Conservation (phyloP, 805 yeast genomes). For the Suhomyces prunicola region DNA sequence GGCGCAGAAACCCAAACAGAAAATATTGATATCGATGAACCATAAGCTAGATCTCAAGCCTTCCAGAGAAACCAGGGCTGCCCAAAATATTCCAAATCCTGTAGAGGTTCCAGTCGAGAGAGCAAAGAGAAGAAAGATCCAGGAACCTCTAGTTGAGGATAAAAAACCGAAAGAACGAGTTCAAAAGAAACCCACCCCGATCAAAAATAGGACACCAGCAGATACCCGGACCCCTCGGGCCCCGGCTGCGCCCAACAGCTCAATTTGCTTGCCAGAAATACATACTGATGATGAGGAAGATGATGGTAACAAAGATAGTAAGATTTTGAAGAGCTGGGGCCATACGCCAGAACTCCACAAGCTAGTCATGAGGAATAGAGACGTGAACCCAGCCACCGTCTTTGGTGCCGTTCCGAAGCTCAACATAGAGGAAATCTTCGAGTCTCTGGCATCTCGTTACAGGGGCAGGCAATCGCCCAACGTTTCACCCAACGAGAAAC, state of each 20-base stretch:
- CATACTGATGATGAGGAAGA: slow-evolving; percentile 40
- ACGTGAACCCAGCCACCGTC: slow-evolving; percentile 60
- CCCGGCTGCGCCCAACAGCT: slow-evolving; percentile 14
- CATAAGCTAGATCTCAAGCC: slow-evolving; percentile 14
- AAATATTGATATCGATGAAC: slow-evolving; percentile 22
- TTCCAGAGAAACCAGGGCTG: neutral
- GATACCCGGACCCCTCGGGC: slow-evolving; percentile 6
- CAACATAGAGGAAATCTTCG: slow-evolving; percentile 67
- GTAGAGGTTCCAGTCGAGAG: neutral
- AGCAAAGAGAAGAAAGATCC: neutral
- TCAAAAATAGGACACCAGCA: neutral
- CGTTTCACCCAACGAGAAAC: slow-evolving; percentile 34
- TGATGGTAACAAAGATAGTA: slow-evolving; percentile 14
- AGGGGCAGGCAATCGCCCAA: slow-evolving; percentile 53
- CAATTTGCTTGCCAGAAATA: slow-evolving; percentile 35
- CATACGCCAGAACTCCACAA: slow-evolving; percentile 33
- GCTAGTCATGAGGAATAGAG: slow-evolving; percentile 23
- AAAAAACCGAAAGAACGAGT: neutral
- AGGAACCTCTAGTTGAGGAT: neutral
- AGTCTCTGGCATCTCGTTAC: slow-evolving; percentile 46
- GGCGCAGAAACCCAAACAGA: slow-evolving; percentile 25
- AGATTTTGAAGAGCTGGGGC: slow-evolving; percentile 37
- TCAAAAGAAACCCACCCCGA: neutral
- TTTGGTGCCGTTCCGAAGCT: slow-evolving; percentile 75
- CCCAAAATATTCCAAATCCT: neutral